Conservation (phyloP, 2,329 filamentous ascomycete genomes). For the Dryadomyces sulphureus region DNA sequence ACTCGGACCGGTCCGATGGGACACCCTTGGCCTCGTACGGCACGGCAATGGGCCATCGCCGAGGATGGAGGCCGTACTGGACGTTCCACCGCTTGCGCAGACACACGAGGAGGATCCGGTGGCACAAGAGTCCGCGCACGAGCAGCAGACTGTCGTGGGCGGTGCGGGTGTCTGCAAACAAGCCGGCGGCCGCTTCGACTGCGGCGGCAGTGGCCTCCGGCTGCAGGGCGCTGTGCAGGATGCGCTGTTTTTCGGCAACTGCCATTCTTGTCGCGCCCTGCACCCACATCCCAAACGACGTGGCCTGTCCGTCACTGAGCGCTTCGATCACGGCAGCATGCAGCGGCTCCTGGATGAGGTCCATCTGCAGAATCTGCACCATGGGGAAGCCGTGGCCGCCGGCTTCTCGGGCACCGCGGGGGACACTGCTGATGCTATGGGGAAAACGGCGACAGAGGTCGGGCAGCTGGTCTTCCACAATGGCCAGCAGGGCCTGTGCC, state of each 20-base stretch:
- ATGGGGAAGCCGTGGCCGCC: slow-evolving; percentile 31
- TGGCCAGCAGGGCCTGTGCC: slow-evolving; percentile 22
- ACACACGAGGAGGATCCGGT: slow-evolving; percentile 42
- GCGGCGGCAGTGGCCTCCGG: background rate
- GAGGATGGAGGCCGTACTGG: slow-evolving; percentile 42
- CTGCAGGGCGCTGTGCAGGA: background rate
- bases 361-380: slow-evolving; percentile 35
- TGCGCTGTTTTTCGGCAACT: background rate
- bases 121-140: slow-evolving; percentile 46
- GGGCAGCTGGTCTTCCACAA: slow-evolving; percentile 23
- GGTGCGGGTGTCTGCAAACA: background rate
- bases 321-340: background rate
- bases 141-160: slow-evolving; percentile 26
- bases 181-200: background rate
- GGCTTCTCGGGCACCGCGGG: slow-evolving; percentile 12
- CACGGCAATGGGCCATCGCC: slow-evolving; percentile 46
- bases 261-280: background rate
- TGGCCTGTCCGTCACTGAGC: background rate
- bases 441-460: slow-evolving; percentile 24
- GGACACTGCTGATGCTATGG: slow-evolving; percentile 30
- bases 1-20: slow-evolving; percentile 48
- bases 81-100: slow-evolving; percentile 54
- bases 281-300: background rate
- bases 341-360: slow-evolving; percentile 28
- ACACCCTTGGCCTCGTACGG: slow-evolving; percentile 52